These are phyloP conservation scores for Phytophthora rubi DNA, from an alignment of 352 stramenopile species.

Conservation along the genomic window DNA sequence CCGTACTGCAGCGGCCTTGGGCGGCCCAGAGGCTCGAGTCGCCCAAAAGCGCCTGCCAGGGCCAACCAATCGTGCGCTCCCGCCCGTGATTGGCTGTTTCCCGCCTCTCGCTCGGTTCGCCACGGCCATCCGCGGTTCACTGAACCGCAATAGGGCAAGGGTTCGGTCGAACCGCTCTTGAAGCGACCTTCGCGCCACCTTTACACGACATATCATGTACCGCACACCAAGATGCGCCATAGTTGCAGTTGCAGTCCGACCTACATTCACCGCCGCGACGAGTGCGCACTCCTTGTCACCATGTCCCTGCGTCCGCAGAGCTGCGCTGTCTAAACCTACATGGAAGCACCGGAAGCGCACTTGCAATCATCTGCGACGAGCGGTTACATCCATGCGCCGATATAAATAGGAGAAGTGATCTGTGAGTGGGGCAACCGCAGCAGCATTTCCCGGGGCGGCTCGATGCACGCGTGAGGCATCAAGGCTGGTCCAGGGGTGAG, in stretches of 20 bases:
- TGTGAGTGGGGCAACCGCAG: neutral
- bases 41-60: conserved; percentile 56
- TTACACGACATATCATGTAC: conserved; percentile 3
- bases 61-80: conserved; percentile 75
- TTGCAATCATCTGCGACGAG: conserved; percentile 6
- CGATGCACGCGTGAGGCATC: neutral
- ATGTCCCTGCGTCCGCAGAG: neutral
- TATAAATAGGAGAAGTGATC: conserved; percentile 29
- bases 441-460: conserved; percentile 3
- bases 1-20: conserved; percentile 65
- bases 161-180: conserved; percentile 9
- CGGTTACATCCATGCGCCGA: conserved; percentile 22
- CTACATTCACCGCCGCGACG: neutral
- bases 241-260: neutral
- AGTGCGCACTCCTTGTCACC: neutral
- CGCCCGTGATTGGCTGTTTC: conserved; percentile 46
- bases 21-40: conserved; percentile 7
- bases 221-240: conserved; percentile 11
- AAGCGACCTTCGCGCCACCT: conserved; percentile 42
- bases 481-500: neutral
- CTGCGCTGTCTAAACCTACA: neutral
- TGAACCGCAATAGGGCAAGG: conserved; percentile 39
- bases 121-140: conserved; percentile 25
- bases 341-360: neutral
- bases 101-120: conserved; percentile 37